Percentiles rank a stretch among this genome's conserved stretches.
phyloP scores from a whole-genome alignment of 164 flowering plant species.

The Macadamia integrifolia region DNA sequence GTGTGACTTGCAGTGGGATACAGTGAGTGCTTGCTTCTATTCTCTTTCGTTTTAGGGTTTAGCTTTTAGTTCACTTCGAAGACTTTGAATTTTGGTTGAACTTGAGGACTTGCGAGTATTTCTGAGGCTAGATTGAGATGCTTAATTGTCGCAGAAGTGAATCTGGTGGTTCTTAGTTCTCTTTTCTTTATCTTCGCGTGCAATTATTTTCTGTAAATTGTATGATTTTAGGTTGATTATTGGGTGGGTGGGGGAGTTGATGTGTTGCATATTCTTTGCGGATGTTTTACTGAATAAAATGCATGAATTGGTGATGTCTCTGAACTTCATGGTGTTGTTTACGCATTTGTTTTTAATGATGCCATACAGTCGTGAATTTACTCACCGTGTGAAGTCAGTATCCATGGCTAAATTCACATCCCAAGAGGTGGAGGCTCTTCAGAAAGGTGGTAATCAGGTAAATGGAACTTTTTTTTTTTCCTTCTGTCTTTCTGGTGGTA shows the following conservation, averaged over 20 bases:
- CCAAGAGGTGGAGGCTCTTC: constrained; percentile 95
- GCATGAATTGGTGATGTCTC: background rate
- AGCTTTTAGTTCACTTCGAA: background rate
- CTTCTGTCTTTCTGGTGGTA: background rate
- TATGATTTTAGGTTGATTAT: background rate
- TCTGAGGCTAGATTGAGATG: background rate
- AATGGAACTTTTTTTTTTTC: background rate
- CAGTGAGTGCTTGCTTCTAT: constrained; percentile 52
- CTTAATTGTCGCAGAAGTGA: background rate
- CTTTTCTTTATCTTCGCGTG: background rate
- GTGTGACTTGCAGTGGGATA: constrained; percentile 83
- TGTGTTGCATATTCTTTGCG: background rate
- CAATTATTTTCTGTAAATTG: background rate
- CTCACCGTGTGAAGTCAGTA: constrained; percentile 96
- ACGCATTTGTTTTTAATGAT: constrained; percentile 5
- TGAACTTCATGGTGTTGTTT: constrained; percentile 3
- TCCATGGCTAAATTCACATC: constrained; percentile 94
- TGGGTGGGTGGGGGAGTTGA: background rate
- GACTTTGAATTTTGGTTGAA: background rate
- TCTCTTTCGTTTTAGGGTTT: background rate
- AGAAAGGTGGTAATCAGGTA: constrained; percentile 98
- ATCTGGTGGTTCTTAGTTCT: background rate
- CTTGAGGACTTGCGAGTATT: background rate
- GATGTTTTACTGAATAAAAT: background rate
- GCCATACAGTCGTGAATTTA: constrained; percentile 82